Base-by-base conservation (phyloP, 805 yeast genomes). In the Candida verbasci region DNA sequence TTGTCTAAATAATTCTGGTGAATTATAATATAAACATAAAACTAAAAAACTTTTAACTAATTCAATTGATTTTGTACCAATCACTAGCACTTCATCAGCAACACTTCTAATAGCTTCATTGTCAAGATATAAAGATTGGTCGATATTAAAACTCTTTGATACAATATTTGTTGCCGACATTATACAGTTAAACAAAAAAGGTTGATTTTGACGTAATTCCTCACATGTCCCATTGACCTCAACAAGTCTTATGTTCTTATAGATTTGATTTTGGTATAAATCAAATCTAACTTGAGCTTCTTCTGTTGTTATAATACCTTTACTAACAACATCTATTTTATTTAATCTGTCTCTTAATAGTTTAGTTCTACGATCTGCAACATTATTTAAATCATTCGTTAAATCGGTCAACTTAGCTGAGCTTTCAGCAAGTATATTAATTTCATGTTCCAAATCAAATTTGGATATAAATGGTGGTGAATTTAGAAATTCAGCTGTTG, bases 1-100 rank as follows among this genome's bases (percentile, higher is more conserved):
- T 47, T 83, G 84, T 44, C 80, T 84, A 45, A 85, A 84, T 47
- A 85, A 65, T 56, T 86, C 96, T 0, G 95, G 85, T 3, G 86
- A 75, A 45, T 83, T 85, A 53, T 86, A 87, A 95, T 95, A 88
- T 20, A 81, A 56, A 17, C 83, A 72, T 35, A 83, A 62, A 5
- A 85, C 49, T 14, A 83, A 52, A 34, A 84, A 60, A 14, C 80
- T 62, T 53, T 81, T 80, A 26, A 87, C 61, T 24, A 86, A 57
- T 53, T 86, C 89, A 12, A 79, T 58, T 6, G 80, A 71, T 59
- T 86, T 88, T 38, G 76, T 70, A 14, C 96, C 95, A 17, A 74
- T 65, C 7, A 82, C 69, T 58, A 87, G 58, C 9, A 82, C 71
- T 49, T 86, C 89, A 34, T 72, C 60, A 9, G 77, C 55, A 11